Evolutionary conservation across 2,329 filamentous ascomycete genomes (phyloP).

Genomic region (Pseudogymnoascus sp.): DNA sequence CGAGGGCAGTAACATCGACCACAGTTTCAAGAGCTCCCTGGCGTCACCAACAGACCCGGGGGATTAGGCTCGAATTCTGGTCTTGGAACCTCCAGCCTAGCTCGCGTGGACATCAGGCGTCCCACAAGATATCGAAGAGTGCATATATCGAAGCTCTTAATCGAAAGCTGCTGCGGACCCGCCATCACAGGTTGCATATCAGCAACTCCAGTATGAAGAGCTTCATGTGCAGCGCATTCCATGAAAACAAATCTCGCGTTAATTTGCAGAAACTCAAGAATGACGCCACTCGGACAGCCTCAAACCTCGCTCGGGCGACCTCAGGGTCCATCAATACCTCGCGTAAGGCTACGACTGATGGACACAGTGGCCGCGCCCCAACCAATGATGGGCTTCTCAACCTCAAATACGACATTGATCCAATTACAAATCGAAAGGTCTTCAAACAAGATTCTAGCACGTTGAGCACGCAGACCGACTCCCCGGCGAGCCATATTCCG

Average conservation of each 20-base stretch:
- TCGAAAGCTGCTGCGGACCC: conserved; percentile 41
- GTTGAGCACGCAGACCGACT: not conserved
- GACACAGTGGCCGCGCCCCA: conserved; percentile 14
- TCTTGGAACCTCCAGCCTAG: conserved; percentile 36
- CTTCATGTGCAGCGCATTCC: conserved; percentile 36
- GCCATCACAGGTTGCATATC: conserved; percentile 31
- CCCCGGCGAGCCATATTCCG: not conserved
- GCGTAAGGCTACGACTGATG: not conserved
- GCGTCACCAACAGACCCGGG: conserved; percentile 35
- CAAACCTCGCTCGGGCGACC: not conserved
- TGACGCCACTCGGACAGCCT: not conserved
- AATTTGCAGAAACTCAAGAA: not conserved
- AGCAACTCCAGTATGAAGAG: conserved; percentile 31
- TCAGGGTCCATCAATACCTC: conserved; percentile 3
- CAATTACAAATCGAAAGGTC: conserved; percentile 51
- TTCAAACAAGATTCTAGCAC: conserved; percentile 23
- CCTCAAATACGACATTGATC: conserved; percentile 43
- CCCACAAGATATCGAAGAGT: conserved; percentile 37
- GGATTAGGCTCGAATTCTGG: conserved; percentile 44
- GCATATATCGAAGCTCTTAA: conserved; percentile 40
- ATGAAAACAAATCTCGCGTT: conserved; percentile 23
- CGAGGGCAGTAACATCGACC: conserved; percentile 12
- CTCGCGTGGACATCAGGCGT: conserved; percentile 37
- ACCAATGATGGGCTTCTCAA: conserved; percentile 16
- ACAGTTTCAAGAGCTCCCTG: conserved; percentile 16